These are phyloP conservation scores for Paramecium tetraurelia DNA, from an alignment of 73 alveolate species.

Conservation along the genomic window DNA sequence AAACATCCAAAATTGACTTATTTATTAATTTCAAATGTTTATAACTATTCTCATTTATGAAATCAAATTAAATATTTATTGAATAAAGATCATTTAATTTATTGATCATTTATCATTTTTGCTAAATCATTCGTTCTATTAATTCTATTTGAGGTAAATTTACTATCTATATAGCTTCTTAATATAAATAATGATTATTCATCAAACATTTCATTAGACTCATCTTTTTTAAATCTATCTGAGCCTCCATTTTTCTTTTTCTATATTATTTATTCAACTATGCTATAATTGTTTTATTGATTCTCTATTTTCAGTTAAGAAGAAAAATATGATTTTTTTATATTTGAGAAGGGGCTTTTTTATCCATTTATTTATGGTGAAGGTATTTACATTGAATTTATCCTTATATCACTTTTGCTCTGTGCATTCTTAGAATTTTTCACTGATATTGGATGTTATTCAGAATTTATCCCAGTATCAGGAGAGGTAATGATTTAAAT, in stretches of 20 bases:
- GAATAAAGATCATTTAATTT: background rate
- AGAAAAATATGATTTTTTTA: too few relatives aligned
- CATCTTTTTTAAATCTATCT: background rate
- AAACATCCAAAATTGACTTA: background rate
- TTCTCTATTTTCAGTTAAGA: background rate
- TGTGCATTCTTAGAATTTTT: background rate
- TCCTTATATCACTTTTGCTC: background rate
- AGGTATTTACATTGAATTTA: too few relatives aligned
- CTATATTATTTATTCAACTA: background rate
- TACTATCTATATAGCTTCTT: background rate
- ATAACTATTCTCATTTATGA: background rate
- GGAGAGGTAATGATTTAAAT: background rate
- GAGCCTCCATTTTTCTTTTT: background rate
- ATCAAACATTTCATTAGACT: background rate
- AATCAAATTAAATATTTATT: too few relatives aligned
- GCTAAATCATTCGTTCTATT: background rate
- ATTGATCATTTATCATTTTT: too few relatives aligned
- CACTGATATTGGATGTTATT: background rate
- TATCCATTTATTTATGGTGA: background rate
- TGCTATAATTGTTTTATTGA: background rate
- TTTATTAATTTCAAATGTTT: background rate
- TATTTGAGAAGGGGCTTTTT: background rate
- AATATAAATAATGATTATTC: background rate
- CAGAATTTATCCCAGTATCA: background rate
- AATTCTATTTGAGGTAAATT: background rate